These are phyloP conservation scores for Penicillium sp. DNA, from an alignment of 2,329 filamentous ascomycete species.

Conservation along the genomic window DNA sequence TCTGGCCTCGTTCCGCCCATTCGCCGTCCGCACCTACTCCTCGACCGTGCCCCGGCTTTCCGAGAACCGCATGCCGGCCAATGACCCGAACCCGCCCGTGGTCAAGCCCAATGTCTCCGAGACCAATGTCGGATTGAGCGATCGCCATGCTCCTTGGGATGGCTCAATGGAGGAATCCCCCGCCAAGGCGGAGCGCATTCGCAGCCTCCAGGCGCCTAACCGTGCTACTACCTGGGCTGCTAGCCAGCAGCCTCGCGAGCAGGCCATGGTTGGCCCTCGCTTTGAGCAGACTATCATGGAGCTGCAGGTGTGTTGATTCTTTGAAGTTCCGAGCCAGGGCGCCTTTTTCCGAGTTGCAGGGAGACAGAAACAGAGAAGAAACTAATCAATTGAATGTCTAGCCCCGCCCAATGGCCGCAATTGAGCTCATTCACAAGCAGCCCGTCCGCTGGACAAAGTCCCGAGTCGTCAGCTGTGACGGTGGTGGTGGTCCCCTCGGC, in stretches of 20 bases:
- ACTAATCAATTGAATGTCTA: conserved; percentile 45
- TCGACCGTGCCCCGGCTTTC: conserved; percentile 45
- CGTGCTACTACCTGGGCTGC: conserved; percentile 77
- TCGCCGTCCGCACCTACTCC: conserved; percentile 48
- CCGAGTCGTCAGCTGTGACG: conserved; percentile 82
- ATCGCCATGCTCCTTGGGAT: conserved; percentile 55
- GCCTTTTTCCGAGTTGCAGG: not conserved
- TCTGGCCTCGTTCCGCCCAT: conserved; percentile 46
- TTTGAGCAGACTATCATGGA: conserved; percentile 98
- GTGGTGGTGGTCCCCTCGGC: conserved; percentile 84
- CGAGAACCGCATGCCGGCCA: conserved; percentile 53
- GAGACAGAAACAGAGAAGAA: not conserved
- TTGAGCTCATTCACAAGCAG: conserved; percentile 94
- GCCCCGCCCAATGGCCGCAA: conserved; percentile 88
- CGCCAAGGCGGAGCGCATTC: conserved; percentile 58
- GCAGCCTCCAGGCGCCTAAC: conserved; percentile 82
- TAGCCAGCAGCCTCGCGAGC: conserved; percentile 77
- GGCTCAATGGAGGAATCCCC: conserved; percentile 59
- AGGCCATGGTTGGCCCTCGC: conserved; percentile 89
- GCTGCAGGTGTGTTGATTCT: conserved; percentile 69
- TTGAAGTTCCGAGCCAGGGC: not conserved
- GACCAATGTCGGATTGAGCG: conserved; percentile 61
- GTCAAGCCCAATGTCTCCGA: conserved; percentile 60
- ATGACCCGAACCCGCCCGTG: conserved; percentile 60
- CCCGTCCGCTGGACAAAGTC: conserved; percentile 90